A percentile compares a stretch with the other conserved stretches of the same genome.
Evolutionary conservation across 2,329 filamentous ascomycete species (phyloP).

Genomic region (Microsporum audouinii): DNA sequence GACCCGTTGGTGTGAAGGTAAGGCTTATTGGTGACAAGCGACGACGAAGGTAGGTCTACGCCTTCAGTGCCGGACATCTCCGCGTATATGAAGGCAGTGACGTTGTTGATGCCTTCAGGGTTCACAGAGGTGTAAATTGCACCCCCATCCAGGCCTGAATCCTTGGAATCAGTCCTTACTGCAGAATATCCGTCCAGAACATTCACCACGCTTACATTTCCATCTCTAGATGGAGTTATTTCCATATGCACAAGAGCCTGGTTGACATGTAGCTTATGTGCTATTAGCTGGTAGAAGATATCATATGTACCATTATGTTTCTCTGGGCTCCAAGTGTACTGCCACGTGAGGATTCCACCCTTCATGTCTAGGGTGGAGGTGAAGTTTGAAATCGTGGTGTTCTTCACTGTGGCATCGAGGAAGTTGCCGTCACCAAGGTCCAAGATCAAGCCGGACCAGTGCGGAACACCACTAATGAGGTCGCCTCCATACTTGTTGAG

Average conservation of each 20-base stretch:
- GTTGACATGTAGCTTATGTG: conserved; percentile 52
- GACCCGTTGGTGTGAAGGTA: conserved; percentile 48
- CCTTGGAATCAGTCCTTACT: conserved; percentile 49
- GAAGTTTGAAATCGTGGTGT: conserved; percentile 49
- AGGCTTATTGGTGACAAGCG: conserved; percentile 35
- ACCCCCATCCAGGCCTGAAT: conserved; percentile 44
- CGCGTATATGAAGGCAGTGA: conserved; percentile 50
- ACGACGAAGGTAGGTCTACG: conserved; percentile 34
- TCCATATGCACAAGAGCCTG: conserved; percentile 50
- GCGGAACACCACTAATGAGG: conserved; percentile 59
- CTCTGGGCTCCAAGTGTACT: conserved; percentile 53
- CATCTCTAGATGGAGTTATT: conserved; percentile 44
- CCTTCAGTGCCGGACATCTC: conserved; percentile 30
- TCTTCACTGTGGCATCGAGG: conserved; percentile 51
- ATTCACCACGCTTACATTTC: conserved; percentile 51
- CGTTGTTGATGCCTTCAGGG: conserved; percentile 49
- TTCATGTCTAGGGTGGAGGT: conserved; percentile 51
- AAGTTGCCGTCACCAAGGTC: conserved; percentile 43
- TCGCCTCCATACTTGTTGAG: conserved; percentile 58
- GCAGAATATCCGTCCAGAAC: conserved; percentile 57
- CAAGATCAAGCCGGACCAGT: conserved; percentile 52
- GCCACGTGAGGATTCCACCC: conserved; percentile 52
- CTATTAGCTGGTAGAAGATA: conserved; percentile 55
- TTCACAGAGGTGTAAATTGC: conserved; percentile 55
- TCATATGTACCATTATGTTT: conserved; percentile 40